A percentile compares a stretch with the other conserved stretches of the same genome.
Conservation (phyloP, 192 early-diverging fungal genomes). For the Funneliformis geosporum region DNA sequence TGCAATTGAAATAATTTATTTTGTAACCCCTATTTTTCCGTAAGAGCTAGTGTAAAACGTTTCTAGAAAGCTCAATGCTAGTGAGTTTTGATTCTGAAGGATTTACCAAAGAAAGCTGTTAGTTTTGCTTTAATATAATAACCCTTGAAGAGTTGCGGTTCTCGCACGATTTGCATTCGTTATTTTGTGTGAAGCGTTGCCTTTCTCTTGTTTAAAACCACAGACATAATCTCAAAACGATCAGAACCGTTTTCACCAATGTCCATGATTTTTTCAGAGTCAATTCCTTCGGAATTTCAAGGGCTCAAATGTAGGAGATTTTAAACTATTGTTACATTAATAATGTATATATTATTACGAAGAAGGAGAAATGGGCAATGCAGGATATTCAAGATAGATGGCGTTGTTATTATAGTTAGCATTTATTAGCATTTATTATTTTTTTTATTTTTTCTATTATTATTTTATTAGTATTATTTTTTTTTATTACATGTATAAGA, state of each 20-base stretch:
- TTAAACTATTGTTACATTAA: too few relatives aligned
- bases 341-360: too few relatives aligned
- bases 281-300: slow-evolving; percentile 17
- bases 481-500: too few relatives aligned
- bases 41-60: slow-evolving; percentile 41
- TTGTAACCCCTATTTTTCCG: slow-evolving; percentile 43
- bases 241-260: slow-evolving; percentile 49
- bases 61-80: slow-evolving; percentile 51
- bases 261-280: slow-evolving; percentile 38
- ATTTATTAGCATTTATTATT: too few relatives aligned
- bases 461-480: too few relatives aligned
- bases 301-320: too few relatives aligned
- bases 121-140: slow-evolving; percentile 57
- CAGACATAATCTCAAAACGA: slow-evolving; percentile 48
- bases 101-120: slow-evolving; percentile 46
- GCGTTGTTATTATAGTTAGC: too few relatives aligned
- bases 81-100: slow-evolving; percentile 40
- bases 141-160: slow-evolving; percentile 53
- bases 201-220: slow-evolving; percentile 53
- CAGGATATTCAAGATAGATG: too few relatives aligned
- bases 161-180: slow-evolving; percentile 50
- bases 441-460: too few relatives aligned
- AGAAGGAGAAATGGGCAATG: too few relatives aligned
- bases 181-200: slow-evolving; percentile 48
- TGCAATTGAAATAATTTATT: slow-evolving; percentile 47